Conservation (phyloP, 306 rosid genomes). For the Corylus americana region DNA sequence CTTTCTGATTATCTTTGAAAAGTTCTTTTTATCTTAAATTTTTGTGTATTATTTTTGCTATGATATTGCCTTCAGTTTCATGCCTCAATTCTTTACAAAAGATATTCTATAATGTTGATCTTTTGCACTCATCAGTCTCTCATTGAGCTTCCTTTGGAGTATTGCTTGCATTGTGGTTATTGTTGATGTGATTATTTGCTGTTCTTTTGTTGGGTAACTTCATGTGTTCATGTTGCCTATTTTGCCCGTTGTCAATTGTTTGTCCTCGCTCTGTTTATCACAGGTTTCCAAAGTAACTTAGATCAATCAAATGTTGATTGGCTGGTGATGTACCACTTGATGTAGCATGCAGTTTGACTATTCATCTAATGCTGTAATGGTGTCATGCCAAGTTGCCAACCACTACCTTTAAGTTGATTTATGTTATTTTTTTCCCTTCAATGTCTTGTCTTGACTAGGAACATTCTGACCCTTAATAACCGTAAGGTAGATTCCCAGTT, state of each 20-base stretch:
- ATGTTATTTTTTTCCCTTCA: neutral
- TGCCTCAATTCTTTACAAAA: neutral
- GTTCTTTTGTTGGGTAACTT: neutral
- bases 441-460: neutral
- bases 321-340: neutral
- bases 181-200: neutral
- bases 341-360: neutral
- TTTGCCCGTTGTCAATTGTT: neutral
- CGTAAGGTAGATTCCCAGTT: neutral
- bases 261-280: neutral
- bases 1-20: neutral
- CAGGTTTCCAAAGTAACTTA: neutral
- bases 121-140: neutral
- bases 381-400: neutral
- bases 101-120: neutral
- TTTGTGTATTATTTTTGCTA: neutral
- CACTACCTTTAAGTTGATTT: neutral
- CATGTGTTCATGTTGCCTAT: neutral
- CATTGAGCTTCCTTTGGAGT: neutral
- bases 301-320: neutral
- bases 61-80: neutral
- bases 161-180: neutral
- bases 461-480: neutral
- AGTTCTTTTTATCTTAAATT: neutral
- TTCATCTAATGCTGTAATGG: neutral